Base-by-base conservation (phyloP, 148 eudicot species). In the Silene uniflora region DNA sequence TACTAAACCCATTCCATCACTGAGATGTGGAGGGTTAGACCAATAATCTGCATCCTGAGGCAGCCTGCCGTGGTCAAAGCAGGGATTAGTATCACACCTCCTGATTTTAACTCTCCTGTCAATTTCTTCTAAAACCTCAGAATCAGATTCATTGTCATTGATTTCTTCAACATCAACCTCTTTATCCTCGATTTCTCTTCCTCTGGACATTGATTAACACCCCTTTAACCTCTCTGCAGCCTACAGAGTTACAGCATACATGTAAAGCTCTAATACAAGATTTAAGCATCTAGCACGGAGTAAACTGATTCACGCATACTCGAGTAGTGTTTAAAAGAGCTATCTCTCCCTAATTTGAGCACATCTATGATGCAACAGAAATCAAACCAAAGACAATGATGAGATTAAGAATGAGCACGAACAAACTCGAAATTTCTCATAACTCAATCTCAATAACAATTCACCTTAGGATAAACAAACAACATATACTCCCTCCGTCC, bases 11-110 rank as follows among this genome's bases (percentile, higher is more conserved):
- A 89, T 21, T 68, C 89, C 93, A 70, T 85, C 79, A 70, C 80
- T 72, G 22, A 89, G 91, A 9, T 83, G 78, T 23, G 86, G 77
- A 13, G 62, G 19, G 32, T 24, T 32, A 65, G 69, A 14, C 6
- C 55, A 23, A 75, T 81, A 84, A 84, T 84, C 82, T 78, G 82
- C 84, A 81, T 84, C 87, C 82, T 81, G 80, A 81, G 84, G 77
- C 60, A 83, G 79, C 60, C 65, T 35, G 22, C 56, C 19, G 25
- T 24, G 73, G 49, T 69, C 71, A 61, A 68, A 47, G 59, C 63
- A 27, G 59, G 44, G 61, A 56, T 29, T 42, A 21, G 46, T 62
- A 39, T 81, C 70, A 25, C 55, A 29, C 82, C 62, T 79, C 72
- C 74, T 75, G 24, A 79, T 52, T 81, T 77, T 88, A 47, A 78